Evolutionary conservation across 2,329 filamentous ascomycete species (phyloP).

Genomic region (Ceratocystis ficicola): DNA sequence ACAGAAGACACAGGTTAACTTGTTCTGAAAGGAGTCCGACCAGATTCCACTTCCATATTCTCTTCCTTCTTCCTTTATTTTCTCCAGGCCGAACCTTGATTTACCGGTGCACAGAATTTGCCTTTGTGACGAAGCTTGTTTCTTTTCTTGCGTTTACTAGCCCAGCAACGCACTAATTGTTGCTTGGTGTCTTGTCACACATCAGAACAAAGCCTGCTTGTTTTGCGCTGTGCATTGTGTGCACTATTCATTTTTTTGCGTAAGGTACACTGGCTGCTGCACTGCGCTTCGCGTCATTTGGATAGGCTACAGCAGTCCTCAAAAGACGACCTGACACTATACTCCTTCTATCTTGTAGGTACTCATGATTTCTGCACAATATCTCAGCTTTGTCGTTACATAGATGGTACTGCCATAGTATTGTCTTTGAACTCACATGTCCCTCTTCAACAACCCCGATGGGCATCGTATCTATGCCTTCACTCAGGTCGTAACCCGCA

Average conservation of each 20-base stretch:
- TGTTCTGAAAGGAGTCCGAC: not conserved
- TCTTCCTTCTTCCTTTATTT: not conserved
- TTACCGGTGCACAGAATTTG: not conserved
- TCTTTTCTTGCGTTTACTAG: not conserved
- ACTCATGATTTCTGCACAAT: not conserved
- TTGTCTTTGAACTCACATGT: not conserved
- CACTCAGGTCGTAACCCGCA: not conserved
- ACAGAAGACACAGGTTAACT: not conserved
- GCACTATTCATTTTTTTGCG: not conserved
- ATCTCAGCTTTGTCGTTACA: not conserved
- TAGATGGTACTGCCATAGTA: not conserved
- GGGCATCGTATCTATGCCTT: not conserved
- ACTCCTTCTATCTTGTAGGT: not conserved
- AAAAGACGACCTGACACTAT: not conserved
- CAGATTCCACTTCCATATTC: not conserved
- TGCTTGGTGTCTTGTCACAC: conserved; percentile 1
- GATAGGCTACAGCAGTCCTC: not conserved
- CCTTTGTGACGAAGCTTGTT: not conserved
- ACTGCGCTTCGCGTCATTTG: not conserved
- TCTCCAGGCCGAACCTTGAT: not conserved
- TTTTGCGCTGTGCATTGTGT: not conserved
- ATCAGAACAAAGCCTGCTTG: not conserved
- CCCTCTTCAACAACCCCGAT: not conserved
- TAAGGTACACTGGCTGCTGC: not conserved
- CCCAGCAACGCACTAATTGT: not conserved